Evolutionary conservation across 495 filamentous ascomycete genomes (phyloP).

Genomic region (Glarea lozoyensis): DNA sequence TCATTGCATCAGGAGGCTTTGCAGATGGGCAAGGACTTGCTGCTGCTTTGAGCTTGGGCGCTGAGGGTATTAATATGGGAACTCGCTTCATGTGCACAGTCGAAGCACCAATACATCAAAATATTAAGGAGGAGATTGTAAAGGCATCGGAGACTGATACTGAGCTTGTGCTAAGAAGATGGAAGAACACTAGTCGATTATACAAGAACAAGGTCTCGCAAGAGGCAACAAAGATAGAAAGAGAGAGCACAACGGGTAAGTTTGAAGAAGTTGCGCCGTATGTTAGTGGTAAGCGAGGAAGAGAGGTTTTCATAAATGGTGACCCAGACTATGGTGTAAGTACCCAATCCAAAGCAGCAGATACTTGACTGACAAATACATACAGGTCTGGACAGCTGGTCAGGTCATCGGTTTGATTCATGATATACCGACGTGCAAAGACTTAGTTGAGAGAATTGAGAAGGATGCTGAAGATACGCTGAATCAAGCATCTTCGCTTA

Average conservation of each 20-base stretch:
- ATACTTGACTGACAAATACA: slow-evolving; percentile 9
- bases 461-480: slow-evolving; percentile 49
- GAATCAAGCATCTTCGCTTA: slow-evolving; percentile 19
- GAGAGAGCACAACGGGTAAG: slow-evolving; percentile 75
- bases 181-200: slow-evolving; percentile 85
- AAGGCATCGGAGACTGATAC: slow-evolving; percentile 85
- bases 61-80: slow-evolving; percentile 95
- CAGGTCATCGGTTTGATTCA: slow-evolving; percentile 60
- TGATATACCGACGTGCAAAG: slow-evolving; percentile 53
- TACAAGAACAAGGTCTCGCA: slow-evolving; percentile 83
- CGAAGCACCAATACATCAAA: slow-evolving; percentile 84
- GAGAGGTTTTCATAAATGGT: slow-evolving; percentile 86
- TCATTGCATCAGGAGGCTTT: slow-evolving; percentile 93
- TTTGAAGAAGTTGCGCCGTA: slow-evolving; percentile 85
- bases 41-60: slow-evolving; percentile 82
- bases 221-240: slow-evolving; percentile 74
- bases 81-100: slow-evolving; percentile 91
- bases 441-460: slow-evolving; percentile 47
- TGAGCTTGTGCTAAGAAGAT: slow-evolving; percentile 75
- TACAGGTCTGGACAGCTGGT: slow-evolving; percentile 52
- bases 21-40: slow-evolving; percentile 92
- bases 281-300: slow-evolving; percentile 86
- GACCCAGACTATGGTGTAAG: slow-evolving; percentile 85
- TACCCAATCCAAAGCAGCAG: slow-evolving; percentile 10
- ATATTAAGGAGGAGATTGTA: slow-evolving; percentile 90